Base-by-base conservation (phyloP, 345 rosid genomes). In the Cochlearia excelsa region DNA sequence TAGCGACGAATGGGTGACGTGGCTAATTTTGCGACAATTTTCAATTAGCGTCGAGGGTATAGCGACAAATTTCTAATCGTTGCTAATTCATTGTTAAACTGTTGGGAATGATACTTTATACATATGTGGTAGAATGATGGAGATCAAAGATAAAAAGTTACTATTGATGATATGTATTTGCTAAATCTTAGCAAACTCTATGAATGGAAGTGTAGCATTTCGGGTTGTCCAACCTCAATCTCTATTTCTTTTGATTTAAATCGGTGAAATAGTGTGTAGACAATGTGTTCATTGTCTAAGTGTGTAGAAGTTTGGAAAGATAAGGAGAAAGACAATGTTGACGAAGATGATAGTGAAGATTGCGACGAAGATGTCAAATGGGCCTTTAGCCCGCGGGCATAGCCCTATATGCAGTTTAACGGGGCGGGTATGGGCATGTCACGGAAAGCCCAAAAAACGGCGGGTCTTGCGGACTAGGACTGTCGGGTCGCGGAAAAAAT, bases 81-180 rank as follows among this genome's bases (percentile, higher is more conserved):
- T 16, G 23, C 23, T 16, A 16, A 16, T 16, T 16, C 23, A 16
- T 16, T 16, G 23, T 16, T 16, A 16, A 16, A 16, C 23, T 16
- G 93, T 92, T 61, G 93, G 98, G 66, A 86, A 74, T 73, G 98
- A 92, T 80, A 84, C 82, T 26, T 74, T 88, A 60, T 92, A 86
- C 78, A 69, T 92, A 43, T 92, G 88, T 50, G 98, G 96, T 67
- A 96, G 98, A 51, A 88, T 92, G 98, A 88, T 92, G 95, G 98
- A 92, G 80, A 80, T 82, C 38, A 92, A 82, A 66, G 98, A 92
- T 63, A 83, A 5, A 71, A 92, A 74, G 71, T 92, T 71, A 84
- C 93, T 11, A 95, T 88, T 70, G 98, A 88, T 62, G 98, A 92
- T 77, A 61, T 92, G 75, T 86, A 83, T 74, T 86, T 87, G 31